A percentile compares a stretch with the other conserved stretches of the same genome.
These are phyloP conservation scores for Cryptococcus sp. DNA, from an alignment of 1,284 basidiomycete species.

Conservation along the genomic window DNA sequence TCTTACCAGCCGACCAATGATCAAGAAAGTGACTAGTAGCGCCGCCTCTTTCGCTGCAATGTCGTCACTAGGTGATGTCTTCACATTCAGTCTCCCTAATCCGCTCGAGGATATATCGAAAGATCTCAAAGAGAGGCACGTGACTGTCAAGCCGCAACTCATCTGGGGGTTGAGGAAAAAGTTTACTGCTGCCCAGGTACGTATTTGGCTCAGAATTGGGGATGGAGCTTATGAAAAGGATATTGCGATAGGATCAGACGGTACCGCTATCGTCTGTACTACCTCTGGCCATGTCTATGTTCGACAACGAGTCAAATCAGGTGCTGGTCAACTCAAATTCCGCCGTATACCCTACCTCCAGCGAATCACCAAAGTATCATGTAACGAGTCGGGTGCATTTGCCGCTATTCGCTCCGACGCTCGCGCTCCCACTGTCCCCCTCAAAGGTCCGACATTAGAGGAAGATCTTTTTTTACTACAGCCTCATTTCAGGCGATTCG, in stretches of 20 bases:
- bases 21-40: conserved; percentile 74
- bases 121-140: conserved; percentile 42
- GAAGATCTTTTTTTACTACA: conserved; percentile 65
- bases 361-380: conserved; percentile 75
- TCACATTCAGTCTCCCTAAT: conserved; percentile 65
- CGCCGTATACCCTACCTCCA: conserved; percentile 76
- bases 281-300: conserved; percentile 92
- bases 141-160: conserved; percentile 72
- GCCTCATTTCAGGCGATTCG: conserved; percentile 53
- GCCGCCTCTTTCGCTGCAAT: conserved; percentile 82
- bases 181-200: conserved; percentile 73
- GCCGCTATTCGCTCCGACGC: conserved; percentile 79
- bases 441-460: conserved; percentile 60
- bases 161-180: conserved; percentile 85
- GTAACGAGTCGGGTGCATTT: conserved; percentile 84
- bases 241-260: conserved; percentile 82
- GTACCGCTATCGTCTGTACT: conserved; percentile 86
- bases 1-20: conserved; percentile 62
- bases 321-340: conserved; percentile 70
- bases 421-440: conserved; percentile 56
- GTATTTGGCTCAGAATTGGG: conserved; percentile 19
- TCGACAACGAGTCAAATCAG: conserved; percentile 56
- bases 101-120: conserved; percentile 48
- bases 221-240: conserved; percentile 54
- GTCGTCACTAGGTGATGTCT: conserved; percentile 84